A percentile compares a stretch with the other conserved stretches of the same genome.
These are phyloP conservation scores for Anaeromyces robustus DNA, from an alignment of 192 early-diverging fungal genomes.

Conservation along the genomic window DNA sequence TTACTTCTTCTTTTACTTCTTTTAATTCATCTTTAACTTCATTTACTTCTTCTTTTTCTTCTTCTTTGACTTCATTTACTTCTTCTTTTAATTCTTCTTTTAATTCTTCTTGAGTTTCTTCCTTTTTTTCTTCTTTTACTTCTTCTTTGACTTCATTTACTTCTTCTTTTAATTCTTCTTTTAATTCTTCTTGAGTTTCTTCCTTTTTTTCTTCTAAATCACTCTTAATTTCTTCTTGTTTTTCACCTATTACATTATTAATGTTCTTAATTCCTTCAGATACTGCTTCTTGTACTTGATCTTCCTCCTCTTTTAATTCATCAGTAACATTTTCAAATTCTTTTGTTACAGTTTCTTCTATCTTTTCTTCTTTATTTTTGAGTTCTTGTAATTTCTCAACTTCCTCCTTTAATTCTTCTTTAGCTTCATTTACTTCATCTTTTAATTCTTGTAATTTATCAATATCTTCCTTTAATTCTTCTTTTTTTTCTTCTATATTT, in stretches of 20 bases:
- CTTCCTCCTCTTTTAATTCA: not conserved
- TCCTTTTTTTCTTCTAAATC: not conserved
- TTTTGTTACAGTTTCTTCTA: not conserved
- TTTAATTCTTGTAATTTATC: not conserved
- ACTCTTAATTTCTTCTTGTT: not conserved
- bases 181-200: not conserved
- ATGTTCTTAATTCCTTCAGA: not conserved
- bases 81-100: not conserved
- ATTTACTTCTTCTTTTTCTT: not conserved
- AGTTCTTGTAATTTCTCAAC: not conserved
- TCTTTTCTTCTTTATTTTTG: not conserved
- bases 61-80: not conserved
- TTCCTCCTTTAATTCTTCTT: not conserved
- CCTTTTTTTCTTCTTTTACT: not conserved
- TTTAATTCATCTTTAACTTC: not conserved
- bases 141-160: not conserved
- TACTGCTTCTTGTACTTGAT: not conserved
- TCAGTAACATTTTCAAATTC: not conserved
- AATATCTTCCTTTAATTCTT: no score
- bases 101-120: not conserved
- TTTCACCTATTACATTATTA: not conserved
- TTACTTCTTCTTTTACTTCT: not conserved
- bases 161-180: not conserved
- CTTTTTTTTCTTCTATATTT: no score
- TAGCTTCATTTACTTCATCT: not conserved